phyloP scores from a whole-genome alignment of 805 yeast species.

The Kodamaea sagamina region DNA sequence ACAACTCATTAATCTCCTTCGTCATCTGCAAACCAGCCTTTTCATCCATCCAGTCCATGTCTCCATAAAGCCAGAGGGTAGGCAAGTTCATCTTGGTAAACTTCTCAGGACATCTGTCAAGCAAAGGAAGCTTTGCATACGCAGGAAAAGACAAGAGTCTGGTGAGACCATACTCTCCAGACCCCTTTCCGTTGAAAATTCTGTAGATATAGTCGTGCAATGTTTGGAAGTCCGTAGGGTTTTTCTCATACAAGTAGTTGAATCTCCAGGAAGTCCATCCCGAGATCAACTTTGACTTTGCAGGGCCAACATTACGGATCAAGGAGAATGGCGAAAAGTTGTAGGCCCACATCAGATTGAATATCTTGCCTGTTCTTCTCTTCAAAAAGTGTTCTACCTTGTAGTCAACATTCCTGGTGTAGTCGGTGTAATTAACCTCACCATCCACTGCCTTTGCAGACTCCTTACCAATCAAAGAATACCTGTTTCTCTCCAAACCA shows the following conservation, averaged over 20 bases:
- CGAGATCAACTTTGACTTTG: conserved; percentile 52
- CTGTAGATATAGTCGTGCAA: conserved; percentile 58
- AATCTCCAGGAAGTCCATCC: conserved; percentile 53
- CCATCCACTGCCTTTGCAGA: conserved; percentile 1
- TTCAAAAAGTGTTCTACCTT: conserved; percentile 15
- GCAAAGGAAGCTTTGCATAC: conserved; percentile 55
- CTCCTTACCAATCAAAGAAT: conserved; percentile 24
- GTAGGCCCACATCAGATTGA: conserved; percentile 47
- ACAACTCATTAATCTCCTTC: conserved; percentile 23
- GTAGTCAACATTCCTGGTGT: conserved; percentile 10
- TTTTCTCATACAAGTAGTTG: conserved; percentile 41
- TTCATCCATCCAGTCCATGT: conserved; percentile 70
- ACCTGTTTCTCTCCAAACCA: conserved; percentile 43
- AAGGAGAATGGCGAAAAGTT: conserved; percentile 58
- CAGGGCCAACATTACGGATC: conserved; percentile 53
- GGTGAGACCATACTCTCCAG: conserved; percentile 67
- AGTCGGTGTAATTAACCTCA: conserved; percentile 13
- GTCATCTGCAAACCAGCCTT: conserved; percentile 50
- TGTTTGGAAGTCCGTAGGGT: conserved; percentile 37
- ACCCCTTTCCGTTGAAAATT: conserved; percentile 54
- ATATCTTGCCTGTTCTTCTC: conserved; percentile 21
- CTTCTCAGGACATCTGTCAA: conserved; percentile 49
- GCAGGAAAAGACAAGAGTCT: conserved; percentile 62
- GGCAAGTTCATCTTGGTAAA: conserved; percentile 46
- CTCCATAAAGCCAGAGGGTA: conserved; percentile 65